Percentiles rank a stretch among this genome's conserved stretches.
These are phyloP conservation scores for Sanghuangporus sanghuang DNA, from an alignment of 1,284 basidiomycete species.

Conservation along the genomic window DNA sequence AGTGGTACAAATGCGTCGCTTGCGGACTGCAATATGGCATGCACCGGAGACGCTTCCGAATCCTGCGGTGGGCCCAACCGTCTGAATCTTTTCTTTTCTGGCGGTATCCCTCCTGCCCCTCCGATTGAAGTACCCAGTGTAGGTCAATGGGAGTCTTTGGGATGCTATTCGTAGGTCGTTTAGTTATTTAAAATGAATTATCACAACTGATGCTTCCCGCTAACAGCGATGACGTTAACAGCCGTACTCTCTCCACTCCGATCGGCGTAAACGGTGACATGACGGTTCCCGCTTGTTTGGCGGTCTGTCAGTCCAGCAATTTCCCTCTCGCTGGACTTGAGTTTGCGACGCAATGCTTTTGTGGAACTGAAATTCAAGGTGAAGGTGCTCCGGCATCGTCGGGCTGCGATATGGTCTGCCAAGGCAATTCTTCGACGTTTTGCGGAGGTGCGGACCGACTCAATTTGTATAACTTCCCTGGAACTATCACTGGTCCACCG, in stretches of 20 bases:
- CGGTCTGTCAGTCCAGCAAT: slow-evolving; percentile 21
- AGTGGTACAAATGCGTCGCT: slow-evolving; percentile 17
- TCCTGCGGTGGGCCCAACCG: slow-evolving; percentile 54
- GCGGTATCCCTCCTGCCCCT: slow-evolving; percentile 45
- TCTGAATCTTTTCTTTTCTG: slow-evolving; percentile 63
- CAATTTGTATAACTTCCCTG: slow-evolving; percentile 62
- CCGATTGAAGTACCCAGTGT: slow-evolving; percentile 45
- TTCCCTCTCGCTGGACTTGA: slow-evolving; percentile 26
- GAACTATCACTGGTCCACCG: slow-evolving; percentile 39
- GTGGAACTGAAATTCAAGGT: slow-evolving; percentile 42
- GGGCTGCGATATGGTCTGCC: slow-evolving; percentile 59
- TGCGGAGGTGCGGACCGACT: slow-evolving; percentile 62
- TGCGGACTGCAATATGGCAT: slow-evolving; percentile 50
- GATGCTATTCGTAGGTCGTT: slow-evolving; percentile 57
- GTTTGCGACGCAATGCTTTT: slow-evolving; percentile 46
- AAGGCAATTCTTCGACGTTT: slow-evolving; percentile 52
- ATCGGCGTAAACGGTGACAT: slow-evolving; percentile 20
- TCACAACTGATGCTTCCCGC: slow-evolving; percentile 15
- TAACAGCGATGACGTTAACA: slow-evolving; percentile 21
- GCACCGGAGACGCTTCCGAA: slow-evolving; percentile 53
- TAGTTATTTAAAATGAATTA: slow-evolving; percentile 42
- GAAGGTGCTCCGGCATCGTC: slow-evolving; percentile 41
- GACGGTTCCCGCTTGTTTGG: slow-evolving; percentile 26
- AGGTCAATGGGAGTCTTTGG: slow-evolving; percentile 58
- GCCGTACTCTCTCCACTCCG: slow-evolving; percentile 19